Percentiles rank a stretch among this genome's conserved stretches.
These are phyloP conservation scores for Naegleria fowleri DNA, from an alignment of 208 protist species.

Conservation along the genomic window DNA sequence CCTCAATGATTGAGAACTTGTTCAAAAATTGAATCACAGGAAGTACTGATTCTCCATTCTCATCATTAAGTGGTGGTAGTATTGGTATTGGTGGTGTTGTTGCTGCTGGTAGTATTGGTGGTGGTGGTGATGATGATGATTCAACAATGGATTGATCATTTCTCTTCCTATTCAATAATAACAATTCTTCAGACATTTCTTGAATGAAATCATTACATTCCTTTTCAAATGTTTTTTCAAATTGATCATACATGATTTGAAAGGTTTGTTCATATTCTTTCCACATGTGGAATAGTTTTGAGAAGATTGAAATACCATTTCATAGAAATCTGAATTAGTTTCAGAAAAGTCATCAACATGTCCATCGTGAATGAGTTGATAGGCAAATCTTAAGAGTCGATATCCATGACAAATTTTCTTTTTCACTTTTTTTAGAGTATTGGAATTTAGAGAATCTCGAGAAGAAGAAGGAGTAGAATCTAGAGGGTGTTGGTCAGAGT, in stretches of 20 bases:
- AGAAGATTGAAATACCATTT: neutral
- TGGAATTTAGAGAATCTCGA: no score
- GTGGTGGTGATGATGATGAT: no score
- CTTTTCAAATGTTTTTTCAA: neutral
- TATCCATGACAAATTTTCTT: neutral
- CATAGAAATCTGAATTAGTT: neutral
- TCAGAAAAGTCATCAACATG: neutral
- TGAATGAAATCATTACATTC: neutral
- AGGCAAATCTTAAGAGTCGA: neutral
- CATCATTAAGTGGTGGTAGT: no score
- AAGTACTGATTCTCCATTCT: no score
- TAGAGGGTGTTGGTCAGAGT: no score
- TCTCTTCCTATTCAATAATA: no score
- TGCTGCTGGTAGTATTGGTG: no score
- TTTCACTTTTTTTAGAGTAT: neutral
- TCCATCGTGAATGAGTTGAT: neutral
- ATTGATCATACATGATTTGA: neutral
- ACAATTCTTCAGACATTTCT: neutral
- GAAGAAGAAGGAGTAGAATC: no score
- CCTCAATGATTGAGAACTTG: no score
- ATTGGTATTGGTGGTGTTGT: no score
- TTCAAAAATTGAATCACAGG: no score
- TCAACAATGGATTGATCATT: no score
- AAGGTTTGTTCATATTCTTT: neutral
- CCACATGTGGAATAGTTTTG: neutral